These are phyloP conservation scores for Thalia dealbata DNA, from an alignment of 176 grass and related monocot genomes.

Conservation along the genomic window DNA sequence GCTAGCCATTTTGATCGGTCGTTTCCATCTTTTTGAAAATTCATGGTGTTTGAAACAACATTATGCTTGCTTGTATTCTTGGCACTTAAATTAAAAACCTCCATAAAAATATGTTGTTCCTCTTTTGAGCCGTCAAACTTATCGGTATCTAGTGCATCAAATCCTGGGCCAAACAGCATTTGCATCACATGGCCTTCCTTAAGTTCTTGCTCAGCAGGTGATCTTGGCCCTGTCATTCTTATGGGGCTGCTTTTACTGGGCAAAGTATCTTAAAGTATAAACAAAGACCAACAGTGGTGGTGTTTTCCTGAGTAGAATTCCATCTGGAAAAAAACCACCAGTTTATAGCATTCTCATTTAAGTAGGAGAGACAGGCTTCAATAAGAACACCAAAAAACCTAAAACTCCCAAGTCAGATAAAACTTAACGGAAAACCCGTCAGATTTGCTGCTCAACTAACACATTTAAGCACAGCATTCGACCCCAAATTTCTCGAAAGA, in stretches of 20 bases:
- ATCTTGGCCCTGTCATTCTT: constrained; percentile 13
- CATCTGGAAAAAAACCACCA: neutral
- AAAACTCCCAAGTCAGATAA: neutral
- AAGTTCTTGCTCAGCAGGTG: constrained; percentile 19
- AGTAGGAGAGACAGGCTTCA: neutral
- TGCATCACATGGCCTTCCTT: constrained; percentile 48
- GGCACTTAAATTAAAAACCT: constrained; percentile 34
- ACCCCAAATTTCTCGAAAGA: neutral
- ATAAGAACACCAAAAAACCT: neutral
- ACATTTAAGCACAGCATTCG: neutral
- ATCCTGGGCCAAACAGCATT: constrained; percentile 68
- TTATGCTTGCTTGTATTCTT: neutral
- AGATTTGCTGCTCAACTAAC: neutral
- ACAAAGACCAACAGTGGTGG: neutral
- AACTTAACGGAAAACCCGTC: neutral
- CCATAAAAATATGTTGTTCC: constrained; percentile 60
- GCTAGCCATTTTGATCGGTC: neutral
- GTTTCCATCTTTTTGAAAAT: constrained; percentile 17
- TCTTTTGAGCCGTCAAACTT: constrained; percentile 46
- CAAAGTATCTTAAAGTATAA: neutral
- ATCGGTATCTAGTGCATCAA: constrained; percentile 16
- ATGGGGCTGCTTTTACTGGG: neutral
- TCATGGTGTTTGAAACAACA: neutral
- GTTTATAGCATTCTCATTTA: neutral
- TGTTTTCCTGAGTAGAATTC: neutral